Conservation (phyloP, 805 yeast species). For the Torulaspora indica region DNA sequence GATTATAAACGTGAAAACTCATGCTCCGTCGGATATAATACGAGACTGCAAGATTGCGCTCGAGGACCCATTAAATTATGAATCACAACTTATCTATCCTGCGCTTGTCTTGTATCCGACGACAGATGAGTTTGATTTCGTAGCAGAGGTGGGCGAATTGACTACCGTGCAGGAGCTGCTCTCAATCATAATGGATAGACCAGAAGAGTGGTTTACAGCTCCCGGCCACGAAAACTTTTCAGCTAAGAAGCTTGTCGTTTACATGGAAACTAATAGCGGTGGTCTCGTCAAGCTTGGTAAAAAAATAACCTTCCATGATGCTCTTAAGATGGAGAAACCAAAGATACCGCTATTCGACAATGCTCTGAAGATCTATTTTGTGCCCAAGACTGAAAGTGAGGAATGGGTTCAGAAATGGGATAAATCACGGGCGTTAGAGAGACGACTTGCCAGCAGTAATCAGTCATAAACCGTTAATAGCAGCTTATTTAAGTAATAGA, state of each 20-base stretch:
- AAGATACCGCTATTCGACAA: constrained; percentile 73
- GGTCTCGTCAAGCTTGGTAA: constrained; percentile 85
- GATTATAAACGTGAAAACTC: constrained; percentile 45
- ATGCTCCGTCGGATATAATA: constrained; percentile 53
- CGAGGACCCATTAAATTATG: constrained; percentile 62
- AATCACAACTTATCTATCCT: constrained; percentile 78
- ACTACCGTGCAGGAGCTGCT: constrained; percentile 61
- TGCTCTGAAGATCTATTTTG: constrained; percentile 65
- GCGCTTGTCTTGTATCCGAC: constrained; percentile 78
- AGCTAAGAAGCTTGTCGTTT: constrained; percentile 59
- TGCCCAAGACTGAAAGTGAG: constrained; percentile 64
- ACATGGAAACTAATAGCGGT: constrained; percentile 76
- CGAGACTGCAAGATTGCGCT: constrained; percentile 50
- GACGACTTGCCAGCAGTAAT: constrained; percentile 28
- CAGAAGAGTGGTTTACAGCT: constrained; percentile 59
- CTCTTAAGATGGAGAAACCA: constrained; percentile 57
- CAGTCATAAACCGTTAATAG: not conserved
- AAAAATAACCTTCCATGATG: constrained; percentile 60
- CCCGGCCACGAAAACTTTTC: constrained; percentile 59
- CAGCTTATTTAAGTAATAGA: not conserved
- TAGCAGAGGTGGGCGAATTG: constrained; percentile 70
- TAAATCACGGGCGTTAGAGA: constrained; percentile 53
- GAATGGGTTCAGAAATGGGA: constrained; percentile 67
- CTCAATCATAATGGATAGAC: constrained; percentile 57
- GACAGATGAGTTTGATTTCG: constrained; percentile 74